Conservation (phyloP, 1,139 yeast species). For the Candida albicans region DNA sequence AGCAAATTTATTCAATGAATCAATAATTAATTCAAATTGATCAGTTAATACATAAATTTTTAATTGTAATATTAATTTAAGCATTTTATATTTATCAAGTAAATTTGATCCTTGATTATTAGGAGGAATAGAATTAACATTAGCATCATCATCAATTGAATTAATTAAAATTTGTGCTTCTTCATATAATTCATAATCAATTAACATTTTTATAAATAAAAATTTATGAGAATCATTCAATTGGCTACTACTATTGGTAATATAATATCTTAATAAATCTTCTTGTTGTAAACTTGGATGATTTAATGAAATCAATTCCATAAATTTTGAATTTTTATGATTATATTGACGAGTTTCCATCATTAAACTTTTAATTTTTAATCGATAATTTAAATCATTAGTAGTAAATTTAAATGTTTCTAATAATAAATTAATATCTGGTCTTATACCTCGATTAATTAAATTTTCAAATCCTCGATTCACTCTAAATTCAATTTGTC, state of each 20-base stretch:
- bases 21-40: slow-evolving; percentile 21
- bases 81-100: slow-evolving; percentile 27
- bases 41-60: slow-evolving; percentile 22
- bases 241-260: slow-evolving; percentile 10
- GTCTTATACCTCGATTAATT: slow-evolving; percentile 35
- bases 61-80: slow-evolving; percentile 24
- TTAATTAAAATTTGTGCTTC: slow-evolving; percentile 27
- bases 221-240: slow-evolving; percentile 33
- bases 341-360: slow-evolving; percentile 21
- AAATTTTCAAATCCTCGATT: slow-evolving; percentile 37
- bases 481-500: slow-evolving; percentile 35
- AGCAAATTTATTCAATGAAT: slow-evolving; percentile 20
- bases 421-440: slow-evolving; percentile 32
- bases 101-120: slow-evolving; percentile 15
- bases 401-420: slow-evolving; percentile 25
- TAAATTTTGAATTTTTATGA: slow-evolving; percentile 16
- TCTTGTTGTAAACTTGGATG: slow-evolving; percentile 18
- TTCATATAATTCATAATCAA: slow-evolving; percentile 27
- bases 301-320: slow-evolving; percentile 24
- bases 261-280: slow-evolving; percentile 20
- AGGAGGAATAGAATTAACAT: no score
- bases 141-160: slow-evolving; percentile 19
- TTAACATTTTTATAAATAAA: slow-evolving; percentile 30
- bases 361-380: slow-evolving; percentile 20
- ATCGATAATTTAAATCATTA: slow-evolving; percentile 7